Percentiles rank a stretch among this genome's conserved stretches.
Evolutionary conservation across 2,329 filamentous ascomycete genomes (phyloP).

Genomic region (Colletotrichum sp.): DNA sequence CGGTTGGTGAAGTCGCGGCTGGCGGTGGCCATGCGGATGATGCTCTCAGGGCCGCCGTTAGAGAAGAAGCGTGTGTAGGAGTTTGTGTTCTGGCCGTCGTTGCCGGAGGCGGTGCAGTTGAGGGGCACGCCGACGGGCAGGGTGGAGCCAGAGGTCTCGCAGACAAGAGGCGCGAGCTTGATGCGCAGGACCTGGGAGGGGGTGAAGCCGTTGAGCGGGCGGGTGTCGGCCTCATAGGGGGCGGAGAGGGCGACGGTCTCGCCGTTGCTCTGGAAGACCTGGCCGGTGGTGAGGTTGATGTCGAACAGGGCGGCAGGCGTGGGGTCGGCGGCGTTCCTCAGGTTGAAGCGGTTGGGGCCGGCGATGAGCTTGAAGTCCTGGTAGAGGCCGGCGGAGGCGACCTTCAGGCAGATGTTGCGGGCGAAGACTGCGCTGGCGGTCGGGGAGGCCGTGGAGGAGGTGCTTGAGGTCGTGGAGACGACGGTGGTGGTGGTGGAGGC

Average conservation of each 20-base stretch:
- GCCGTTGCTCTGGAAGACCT: slow-evolving; percentile 3
- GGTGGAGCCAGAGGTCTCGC: background rate
- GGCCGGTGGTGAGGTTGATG: slow-evolving; percentile 10
- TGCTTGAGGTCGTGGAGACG: background rate
- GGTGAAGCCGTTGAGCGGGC: slow-evolving; percentile 8
- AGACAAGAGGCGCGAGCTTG: slow-evolving; percentile 12
- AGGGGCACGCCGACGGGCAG: slow-evolving; percentile 3
- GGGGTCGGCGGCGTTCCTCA: background rate
- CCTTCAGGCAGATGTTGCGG: slow-evolving; percentile 16
- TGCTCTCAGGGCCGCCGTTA: background rate
- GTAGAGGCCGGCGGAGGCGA: background rate
- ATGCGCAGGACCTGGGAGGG: background rate
- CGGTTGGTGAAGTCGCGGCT: background rate
- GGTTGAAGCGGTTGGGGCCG: slow-evolving; percentile 9
- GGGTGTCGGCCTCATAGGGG: background rate
- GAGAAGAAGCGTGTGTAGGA: slow-evolving; percentile 3
- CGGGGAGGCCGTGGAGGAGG: background rate
- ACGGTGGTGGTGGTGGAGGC: background rate
- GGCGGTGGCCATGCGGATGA: slow-evolving; percentile 3
- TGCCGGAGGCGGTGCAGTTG: slow-evolving; percentile 2
- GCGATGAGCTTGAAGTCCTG: background rate
- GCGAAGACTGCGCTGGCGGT: background rate
- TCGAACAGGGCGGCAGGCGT: background rate
- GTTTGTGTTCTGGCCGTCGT: slow-evolving; percentile 3
- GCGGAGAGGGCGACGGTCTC: background rate